These are phyloP conservation scores for Rhodotorula mucilaginosa DNA, from an alignment of 1,284 basidiomycete species.

Conservation along the genomic window DNA sequence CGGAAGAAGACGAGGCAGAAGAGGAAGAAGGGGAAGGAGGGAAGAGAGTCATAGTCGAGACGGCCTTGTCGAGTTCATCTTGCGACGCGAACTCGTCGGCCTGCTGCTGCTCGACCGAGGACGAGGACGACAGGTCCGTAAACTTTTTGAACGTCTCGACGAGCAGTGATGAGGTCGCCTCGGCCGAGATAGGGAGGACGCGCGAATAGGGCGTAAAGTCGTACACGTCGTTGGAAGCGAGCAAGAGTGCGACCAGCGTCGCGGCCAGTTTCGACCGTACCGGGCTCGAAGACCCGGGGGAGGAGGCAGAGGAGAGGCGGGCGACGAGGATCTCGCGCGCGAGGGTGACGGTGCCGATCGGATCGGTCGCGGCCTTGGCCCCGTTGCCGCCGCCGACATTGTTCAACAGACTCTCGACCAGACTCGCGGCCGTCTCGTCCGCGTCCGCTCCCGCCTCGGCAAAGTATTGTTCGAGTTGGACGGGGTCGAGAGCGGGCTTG, in stretches of 20 bases:
- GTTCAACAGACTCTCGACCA: conserved; percentile 62
- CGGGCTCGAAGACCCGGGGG: conserved; percentile 44
- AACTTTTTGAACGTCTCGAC: conserved; percentile 46
- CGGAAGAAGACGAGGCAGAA: background rate
- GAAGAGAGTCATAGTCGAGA: too few species aligned
- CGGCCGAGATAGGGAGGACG: background rate
- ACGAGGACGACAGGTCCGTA: too few species aligned
- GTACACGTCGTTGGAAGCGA: conserved; percentile 68
- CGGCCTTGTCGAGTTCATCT: background rate
- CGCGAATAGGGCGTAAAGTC: conserved; percentile 74
- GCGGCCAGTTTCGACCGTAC: conserved; percentile 45
- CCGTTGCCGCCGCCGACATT: conserved; percentile 54
- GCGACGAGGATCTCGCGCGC: conserved; percentile 50
- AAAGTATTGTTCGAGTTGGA: conserved; percentile 12
- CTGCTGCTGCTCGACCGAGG: background rate
- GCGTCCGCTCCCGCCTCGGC: background rate
- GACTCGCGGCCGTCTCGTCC: conserved; percentile 54
- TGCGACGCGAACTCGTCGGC: background rate
- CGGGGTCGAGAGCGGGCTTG: conserved; percentile 69
- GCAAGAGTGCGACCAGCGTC: conserved; percentile 55
- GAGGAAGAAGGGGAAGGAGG: conserved; percentile 34
- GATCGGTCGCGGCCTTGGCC: conserved; percentile 43
- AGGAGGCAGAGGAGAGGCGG: conserved; percentile 41
- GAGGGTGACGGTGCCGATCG: background rate
- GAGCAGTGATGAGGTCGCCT: conserved; percentile 41